phyloP scores from a whole-genome alignment of 2,329 filamentous ascomycete genomes.

The Catunica adiposa region DNA sequence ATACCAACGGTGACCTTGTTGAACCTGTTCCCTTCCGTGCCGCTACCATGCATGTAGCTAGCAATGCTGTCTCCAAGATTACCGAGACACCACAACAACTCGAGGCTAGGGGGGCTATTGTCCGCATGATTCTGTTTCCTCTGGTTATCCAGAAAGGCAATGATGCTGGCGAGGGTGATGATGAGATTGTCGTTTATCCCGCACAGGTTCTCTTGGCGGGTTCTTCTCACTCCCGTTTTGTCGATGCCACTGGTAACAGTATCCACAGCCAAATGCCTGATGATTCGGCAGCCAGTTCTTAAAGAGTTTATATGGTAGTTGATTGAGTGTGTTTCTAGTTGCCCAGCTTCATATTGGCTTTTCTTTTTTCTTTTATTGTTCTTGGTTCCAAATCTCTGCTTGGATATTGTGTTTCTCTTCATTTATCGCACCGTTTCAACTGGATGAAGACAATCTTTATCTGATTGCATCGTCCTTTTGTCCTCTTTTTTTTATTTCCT shows the following conservation, averaged over 20 bases:
- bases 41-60: constrained; percentile 65
- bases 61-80: constrained; percentile 52
- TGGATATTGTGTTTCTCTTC: not conserved
- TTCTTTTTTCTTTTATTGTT: too few species aligned
- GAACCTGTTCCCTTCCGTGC: constrained; percentile 86
- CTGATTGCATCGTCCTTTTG: not conserved
- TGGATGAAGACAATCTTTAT: too few species aligned
- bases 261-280: constrained; percentile 18
- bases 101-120: constrained; percentile 57
- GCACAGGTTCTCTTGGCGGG: constrained; percentile 76
- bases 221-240: constrained; percentile 32
- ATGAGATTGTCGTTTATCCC: constrained; percentile 88
- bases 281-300: constrained; percentile 16
- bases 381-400: too few species aligned
- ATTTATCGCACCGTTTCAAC: not conserved
- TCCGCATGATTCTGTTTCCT: constrained; percentile 88
- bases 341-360: too few species aligned
- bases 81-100: constrained; percentile 55
- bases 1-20: constrained; percentile 75
- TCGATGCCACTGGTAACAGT: constrained; percentile 32
- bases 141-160: constrained; percentile 92
- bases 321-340: constrained; percentile 8
- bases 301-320: not conserved
- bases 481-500: not conserved
- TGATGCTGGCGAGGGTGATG: constrained; percentile 70